A percentile compares a stretch with the other conserved stretches of the same genome.
Evolutionary conservation across 257 asterid genomes (phyloP).

Genomic region (Rauvolfia tetraphylla): DNA sequence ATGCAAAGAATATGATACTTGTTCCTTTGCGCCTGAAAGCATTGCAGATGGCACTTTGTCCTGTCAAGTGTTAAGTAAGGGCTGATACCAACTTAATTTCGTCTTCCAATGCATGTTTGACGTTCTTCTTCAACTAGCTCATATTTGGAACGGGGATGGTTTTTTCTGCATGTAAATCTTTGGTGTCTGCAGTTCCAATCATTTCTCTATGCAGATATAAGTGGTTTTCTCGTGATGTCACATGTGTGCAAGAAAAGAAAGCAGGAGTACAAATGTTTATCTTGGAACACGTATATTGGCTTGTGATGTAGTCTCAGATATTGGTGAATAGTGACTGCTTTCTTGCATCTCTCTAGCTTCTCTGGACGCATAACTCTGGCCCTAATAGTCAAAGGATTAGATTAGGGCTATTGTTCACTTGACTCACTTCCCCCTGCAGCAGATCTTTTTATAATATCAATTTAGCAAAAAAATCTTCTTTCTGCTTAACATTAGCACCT

Average conservation of each 20-base stretch:
- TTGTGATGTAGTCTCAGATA: background rate
- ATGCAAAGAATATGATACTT: background rate
- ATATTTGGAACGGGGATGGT: background rate
- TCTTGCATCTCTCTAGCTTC: background rate
- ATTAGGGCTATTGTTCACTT: too few species aligned
- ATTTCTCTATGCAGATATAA: background rate
- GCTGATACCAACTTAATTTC: background rate
- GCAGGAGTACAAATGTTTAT: too few species aligned
- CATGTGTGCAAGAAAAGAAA: background rate
- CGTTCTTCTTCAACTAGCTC: background rate
- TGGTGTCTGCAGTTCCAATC: background rate
- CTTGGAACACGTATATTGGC: background rate
- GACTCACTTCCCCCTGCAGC: background rate
- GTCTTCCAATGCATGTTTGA: background rate
- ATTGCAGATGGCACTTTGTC: background rate
- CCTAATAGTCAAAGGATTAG: background rate
- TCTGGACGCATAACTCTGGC: background rate
- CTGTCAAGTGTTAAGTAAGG: background rate
- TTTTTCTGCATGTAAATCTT: background rate
- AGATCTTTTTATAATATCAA: background rate
- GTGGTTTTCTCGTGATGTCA: background rate
- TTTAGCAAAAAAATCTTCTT: background rate
- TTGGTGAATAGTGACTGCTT: background rate
- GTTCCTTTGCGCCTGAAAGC: background rate
- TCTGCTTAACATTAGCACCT: background rate